A percentile compares a stretch with the other conserved stretches of the same genome.
These are phyloP conservation scores for Aureobasidium sp. DNA, from an alignment of 2,329 filamentous ascomycete species.

Conservation along the genomic window DNA sequence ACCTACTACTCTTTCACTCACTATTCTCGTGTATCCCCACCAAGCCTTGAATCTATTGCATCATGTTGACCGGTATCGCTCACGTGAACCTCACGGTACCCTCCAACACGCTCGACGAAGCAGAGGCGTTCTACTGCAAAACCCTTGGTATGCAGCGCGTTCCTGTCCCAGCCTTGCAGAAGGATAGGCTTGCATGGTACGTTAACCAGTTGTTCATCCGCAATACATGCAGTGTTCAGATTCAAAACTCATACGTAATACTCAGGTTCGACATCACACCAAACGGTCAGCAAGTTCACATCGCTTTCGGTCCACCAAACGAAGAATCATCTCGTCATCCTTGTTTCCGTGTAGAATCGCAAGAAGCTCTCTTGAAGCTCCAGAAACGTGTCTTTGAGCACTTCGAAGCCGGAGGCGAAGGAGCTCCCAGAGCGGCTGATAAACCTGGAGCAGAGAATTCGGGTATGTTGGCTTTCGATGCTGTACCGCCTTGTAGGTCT, in stretches of 20 bases:
- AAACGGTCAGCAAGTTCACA: conserved; percentile 11
- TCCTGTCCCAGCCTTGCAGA: conserved; percentile 45
- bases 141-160: conserved; percentile 48
- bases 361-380: conserved; percentile 40
- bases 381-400: conserved; percentile 45
- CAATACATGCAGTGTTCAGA: neutral
- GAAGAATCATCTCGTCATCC: conserved; percentile 43
- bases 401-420: conserved; percentile 37
- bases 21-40: neutral
- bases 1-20: neutral
- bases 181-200: conserved; percentile 46
- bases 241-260: neutral
- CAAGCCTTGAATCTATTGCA: neutral
- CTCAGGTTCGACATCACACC: conserved; percentile 46
- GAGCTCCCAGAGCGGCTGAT: conserved; percentile 47
- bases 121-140: conserved; percentile 45
- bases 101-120: conserved; percentile 41
- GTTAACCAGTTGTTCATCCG: neutral
- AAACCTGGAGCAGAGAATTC: conserved; percentile 40
- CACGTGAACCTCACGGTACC: conserved; percentile 54
- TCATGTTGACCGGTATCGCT: conserved; percentile 45
- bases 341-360: conserved; percentile 46
- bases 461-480: conserved; percentile 22
- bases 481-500: neutral
- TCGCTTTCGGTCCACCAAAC: conserved; percentile 9